A percentile compares a stretch with the other conserved stretches of the same genome.
Conservation (phyloP, 2,329 filamentous ascomycete genomes). For the Beauveria australis region DNA sequence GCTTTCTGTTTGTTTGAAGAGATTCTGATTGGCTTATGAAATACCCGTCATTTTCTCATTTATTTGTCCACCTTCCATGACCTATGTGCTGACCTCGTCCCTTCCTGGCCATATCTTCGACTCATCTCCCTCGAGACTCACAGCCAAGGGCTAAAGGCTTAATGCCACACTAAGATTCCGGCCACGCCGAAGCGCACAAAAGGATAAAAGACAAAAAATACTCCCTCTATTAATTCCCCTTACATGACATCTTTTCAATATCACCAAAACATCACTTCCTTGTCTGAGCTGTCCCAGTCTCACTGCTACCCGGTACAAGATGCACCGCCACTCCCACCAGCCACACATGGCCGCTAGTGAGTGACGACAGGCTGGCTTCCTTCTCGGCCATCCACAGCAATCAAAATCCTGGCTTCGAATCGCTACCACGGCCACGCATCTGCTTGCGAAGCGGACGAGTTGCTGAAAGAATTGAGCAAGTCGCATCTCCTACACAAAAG, state of each 20-base stretch:
- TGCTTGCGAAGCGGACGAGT: not conserved
- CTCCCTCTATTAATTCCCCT: too few relatives aligned
- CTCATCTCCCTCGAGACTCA: too few relatives aligned
- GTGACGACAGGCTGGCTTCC: not conserved
- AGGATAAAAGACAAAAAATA: not conserved
- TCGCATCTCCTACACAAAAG: too few relatives aligned
- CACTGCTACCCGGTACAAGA: not conserved
- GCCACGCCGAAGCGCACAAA: not conserved
- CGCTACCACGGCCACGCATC: not conserved
- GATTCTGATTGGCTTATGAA: too few relatives aligned
- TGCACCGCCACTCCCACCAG: constrained; percentile 6
- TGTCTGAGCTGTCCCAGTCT: too few relatives aligned
- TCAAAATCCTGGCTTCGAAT: not conserved
- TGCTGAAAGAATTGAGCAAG: not conserved
- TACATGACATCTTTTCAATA: not conserved
- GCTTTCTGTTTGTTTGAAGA: too few relatives aligned
- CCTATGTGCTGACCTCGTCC: too few relatives aligned
- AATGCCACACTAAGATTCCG: too few relatives aligned
- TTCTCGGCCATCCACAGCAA: not conserved
- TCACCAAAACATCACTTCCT: not conserved
- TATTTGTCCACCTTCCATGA: too few relatives aligned
- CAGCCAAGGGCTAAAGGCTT: too few relatives aligned
- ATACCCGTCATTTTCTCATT: too few relatives aligned
- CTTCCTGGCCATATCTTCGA: too few relatives aligned
- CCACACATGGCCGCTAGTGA: not conserved